Percentiles rank a stretch among this genome's conserved stretches.
These are phyloP conservation scores for Aristolochia contorta DNA, from an alignment of 164 flowering plant species.

Conservation along the genomic window DNA sequence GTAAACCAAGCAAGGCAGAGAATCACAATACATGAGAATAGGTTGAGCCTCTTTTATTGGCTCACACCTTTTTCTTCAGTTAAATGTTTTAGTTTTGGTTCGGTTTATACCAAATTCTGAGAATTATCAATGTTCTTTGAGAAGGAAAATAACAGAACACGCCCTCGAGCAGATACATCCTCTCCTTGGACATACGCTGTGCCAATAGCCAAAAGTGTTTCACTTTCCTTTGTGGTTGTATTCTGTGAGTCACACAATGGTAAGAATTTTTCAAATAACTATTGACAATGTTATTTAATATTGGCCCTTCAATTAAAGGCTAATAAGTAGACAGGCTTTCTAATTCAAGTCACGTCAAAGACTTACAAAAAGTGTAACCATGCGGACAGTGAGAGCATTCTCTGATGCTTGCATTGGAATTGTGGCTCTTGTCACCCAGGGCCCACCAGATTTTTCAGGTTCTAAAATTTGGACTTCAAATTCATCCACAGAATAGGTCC, in stretches of 20 bases:
- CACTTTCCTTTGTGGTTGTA: constrained; percentile 70
- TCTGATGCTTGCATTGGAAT: constrained; percentile 94
- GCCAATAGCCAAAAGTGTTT: constrained; percentile 89
- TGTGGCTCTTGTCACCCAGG: constrained; percentile 84
- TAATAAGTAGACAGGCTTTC: background rate
- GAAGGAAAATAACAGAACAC: constrained; percentile 70
- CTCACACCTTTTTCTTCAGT: background rate
- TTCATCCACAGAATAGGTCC: constrained; percentile 70
- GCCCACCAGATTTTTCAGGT: constrained; percentile 90
- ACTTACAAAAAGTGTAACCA: constrained; percentile 80
- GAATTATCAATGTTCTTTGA: constrained; percentile 55
- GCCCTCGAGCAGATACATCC: constrained; percentile 97
- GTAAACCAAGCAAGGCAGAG: constrained; percentile 1
- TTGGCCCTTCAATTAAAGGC: background rate
- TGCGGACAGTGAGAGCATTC: constrained; percentile 88
- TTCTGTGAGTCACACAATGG: constrained; percentile 32
- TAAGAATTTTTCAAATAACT: background rate
- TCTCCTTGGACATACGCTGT: constrained; percentile 99
- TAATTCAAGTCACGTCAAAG: background rate
- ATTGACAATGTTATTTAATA: background rate
- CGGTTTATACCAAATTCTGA: constrained; percentile 46
- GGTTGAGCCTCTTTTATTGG: background rate
- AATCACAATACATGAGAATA: background rate
- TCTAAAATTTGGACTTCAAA: constrained; percentile 87
- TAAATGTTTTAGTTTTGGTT: background rate